Percentiles rank a stretch among this genome's conserved stretches.
Conservation (phyloP, 352 stramenopile genomes). For the Phytophthora sansomeana region DNA sequence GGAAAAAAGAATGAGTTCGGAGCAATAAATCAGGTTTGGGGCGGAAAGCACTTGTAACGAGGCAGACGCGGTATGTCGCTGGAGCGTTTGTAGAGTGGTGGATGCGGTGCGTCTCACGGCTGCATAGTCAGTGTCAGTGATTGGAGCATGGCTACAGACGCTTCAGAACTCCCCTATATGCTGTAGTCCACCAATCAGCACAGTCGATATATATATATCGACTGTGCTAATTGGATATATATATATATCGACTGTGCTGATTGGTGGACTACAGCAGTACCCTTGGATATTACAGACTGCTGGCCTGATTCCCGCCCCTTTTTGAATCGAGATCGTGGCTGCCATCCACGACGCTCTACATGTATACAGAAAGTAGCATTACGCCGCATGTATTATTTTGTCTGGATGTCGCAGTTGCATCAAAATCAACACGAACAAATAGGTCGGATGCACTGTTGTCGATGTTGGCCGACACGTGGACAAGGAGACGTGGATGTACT, state of each 20-base stretch:
- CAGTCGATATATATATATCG: too few species aligned
- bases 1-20: conserved; percentile 10
- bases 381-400: background rate
- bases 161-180: background rate
- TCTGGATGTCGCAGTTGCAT: too few species aligned
- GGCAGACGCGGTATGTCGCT: background rate
- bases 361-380: background rate
- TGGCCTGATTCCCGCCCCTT: background rate
- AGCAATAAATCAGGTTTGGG: conserved; percentile 33
- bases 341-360: background rate
- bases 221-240: background rate
- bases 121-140: conserved; percentile 4
- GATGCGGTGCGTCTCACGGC: background rate
- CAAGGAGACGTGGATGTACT: conserved; percentile 41
- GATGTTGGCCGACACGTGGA: conserved; percentile 6
- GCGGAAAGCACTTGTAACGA: background rate
- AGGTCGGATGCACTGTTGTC: too few species aligned
- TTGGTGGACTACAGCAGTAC: background rate
- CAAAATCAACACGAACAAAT: too few species aligned
- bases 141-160: conserved; percentile 3
- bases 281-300: background rate
- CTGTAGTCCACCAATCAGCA: background rate
- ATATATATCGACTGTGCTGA: background rate
- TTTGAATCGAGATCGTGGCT: background rate
- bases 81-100: background rate